Base-by-base conservation (phyloP, 2,329 filamentous ascomycete species). In the Cryphonectria naterciae region DNA sequence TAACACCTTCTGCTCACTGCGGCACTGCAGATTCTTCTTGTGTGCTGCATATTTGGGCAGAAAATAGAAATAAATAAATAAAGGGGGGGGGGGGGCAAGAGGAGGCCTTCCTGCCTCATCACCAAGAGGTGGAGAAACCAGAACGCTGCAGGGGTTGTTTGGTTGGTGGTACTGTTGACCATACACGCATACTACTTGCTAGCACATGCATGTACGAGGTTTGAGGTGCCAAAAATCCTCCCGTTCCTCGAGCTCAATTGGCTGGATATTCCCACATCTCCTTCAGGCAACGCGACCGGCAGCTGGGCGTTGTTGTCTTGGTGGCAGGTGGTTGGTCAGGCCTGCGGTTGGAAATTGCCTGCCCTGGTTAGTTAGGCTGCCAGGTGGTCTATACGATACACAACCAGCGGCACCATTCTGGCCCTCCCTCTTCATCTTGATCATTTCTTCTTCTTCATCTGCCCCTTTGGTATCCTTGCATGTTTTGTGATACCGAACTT, bases 101-200 rank as follows among this genome's bases (percentile, higher is more conserved):
- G 39, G 11, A 22, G 43, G 25, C 25, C 61, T 15, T 58, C 39
- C 35, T 35, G 54, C 54, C 43, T 35, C 65, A 65, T 65, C 62
- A 46, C 63, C 63, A 49, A 35, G 13, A 41, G 46, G 65, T 60
- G 65, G 65, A 67, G 65, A 61, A 67, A 46, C 56, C 10, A 41
- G 54, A 46, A 52, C 15, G 39, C 39, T 67, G 65, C 65, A 67
- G 65, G 65, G 65, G 65, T 60, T 15, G 15, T 41, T 39, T 49
- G 46, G 22, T 49, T n/a, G 46, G 46, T 49, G 4, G 46, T 49
- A 46, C 32, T 32, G 32, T 32, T 32, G 32, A 39, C 37, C 46
- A 49, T 22, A n/a, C 22, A 49, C 46, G 10, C 54, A 49, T 65
- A 35, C 54, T 58, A 43, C 54, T 49, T 49, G 46, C 41, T 58